Conservation (phyloP, 2,329 filamentous ascomycete genomes). For the Penicillium fuscoglaucum region DNA sequence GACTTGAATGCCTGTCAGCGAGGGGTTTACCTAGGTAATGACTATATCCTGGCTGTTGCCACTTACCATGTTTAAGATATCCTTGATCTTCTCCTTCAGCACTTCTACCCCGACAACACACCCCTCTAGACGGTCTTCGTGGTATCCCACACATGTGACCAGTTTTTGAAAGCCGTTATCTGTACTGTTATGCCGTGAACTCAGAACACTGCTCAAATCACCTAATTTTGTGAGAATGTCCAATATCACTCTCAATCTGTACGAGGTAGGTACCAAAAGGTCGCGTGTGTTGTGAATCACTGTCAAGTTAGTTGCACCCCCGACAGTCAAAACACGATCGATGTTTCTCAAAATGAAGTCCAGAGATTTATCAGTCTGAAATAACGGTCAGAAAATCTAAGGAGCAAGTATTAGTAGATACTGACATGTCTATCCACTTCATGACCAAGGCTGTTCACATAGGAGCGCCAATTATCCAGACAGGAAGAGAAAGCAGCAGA, state of each 20-base stretch:
- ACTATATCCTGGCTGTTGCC: no score
- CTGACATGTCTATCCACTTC: neutral
- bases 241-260: neutral
- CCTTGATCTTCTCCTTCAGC: conserved; percentile 19
- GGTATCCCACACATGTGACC: conserved; percentile 4
- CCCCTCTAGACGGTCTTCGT: conserved; percentile 14
- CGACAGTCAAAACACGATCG: neutral
- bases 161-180: conserved; percentile 5
- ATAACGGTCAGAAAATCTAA: neutral
- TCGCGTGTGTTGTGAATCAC: conserved; percentile 3
- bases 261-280: neutral
- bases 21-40: neutral
- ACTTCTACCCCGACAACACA: conserved; percentile 16
- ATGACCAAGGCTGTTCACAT: neutral
- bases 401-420: neutral
- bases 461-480: neutral
- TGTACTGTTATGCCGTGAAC: neutral
- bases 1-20: conserved; percentile 9
- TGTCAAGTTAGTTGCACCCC: neutral
- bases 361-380: neutral
- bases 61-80: conserved; percentile 19
- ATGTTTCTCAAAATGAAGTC: neutral
- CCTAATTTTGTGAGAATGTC: conserved; percentile 11
- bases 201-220: conserved; percentile 10
- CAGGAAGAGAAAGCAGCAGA: neutral